Evolutionary conservation across 1,284 basidiomycete genomes (phyloP).

Genomic region (Xerocomus amazonicus): DNA sequence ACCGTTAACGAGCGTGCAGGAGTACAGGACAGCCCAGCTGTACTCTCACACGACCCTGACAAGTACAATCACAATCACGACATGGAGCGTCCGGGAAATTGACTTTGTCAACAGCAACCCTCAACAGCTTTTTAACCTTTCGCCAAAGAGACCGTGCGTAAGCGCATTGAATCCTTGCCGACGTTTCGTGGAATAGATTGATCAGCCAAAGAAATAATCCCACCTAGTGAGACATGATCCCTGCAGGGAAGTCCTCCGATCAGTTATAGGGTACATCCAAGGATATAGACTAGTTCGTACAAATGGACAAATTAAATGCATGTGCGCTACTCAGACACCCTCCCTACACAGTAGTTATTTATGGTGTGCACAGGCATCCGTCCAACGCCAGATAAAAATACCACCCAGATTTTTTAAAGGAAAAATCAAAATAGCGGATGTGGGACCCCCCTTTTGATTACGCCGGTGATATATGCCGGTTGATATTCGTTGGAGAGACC

Average conservation of each 20-base stretch:
- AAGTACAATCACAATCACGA: too few species aligned
- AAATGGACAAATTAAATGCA: neutral
- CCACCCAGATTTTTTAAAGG: neutral
- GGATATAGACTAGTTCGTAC: neutral
- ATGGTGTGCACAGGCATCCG: neutral
- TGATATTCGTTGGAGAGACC: conserved; percentile 53
- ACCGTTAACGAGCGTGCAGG: too few species aligned
- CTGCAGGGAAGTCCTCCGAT: neutral
- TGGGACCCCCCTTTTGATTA: conserved; percentile 15
- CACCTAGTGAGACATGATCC: neutral
- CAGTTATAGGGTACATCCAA: neutral
- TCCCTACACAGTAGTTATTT: neutral
- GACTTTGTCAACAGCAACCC: neutral
- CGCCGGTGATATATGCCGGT: conserved; percentile 40
- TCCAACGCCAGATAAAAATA: neutral
- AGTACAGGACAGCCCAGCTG: too few species aligned
- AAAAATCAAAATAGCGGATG: neutral
- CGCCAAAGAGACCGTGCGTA: neutral
- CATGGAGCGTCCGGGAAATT: too few species aligned
- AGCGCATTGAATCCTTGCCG: neutral
- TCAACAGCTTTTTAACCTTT: neutral
- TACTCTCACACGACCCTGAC: too few species aligned
- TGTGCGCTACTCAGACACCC: neutral
- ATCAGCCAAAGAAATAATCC: neutral
- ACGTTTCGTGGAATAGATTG: neutral